Evolutionary conservation across 78 protist genomes (phyloP).

Genomic region (Planoprotostelium fungivorum): DNA sequence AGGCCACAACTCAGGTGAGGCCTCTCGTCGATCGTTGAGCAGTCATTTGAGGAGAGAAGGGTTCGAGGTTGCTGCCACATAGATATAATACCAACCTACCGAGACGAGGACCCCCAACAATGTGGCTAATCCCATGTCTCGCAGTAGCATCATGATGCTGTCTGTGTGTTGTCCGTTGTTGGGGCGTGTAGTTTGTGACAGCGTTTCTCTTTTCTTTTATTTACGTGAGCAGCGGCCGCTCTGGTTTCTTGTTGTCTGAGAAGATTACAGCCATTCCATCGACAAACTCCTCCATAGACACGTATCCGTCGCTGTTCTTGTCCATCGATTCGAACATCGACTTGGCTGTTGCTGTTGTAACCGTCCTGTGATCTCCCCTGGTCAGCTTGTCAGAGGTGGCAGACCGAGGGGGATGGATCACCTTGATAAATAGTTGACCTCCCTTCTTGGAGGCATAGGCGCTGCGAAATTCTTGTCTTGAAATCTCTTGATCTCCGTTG

Average conservation of each 20-base stretch:
- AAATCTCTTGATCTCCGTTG: neutral
- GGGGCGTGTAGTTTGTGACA: neutral
- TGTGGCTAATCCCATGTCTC: neutral
- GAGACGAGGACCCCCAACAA: neutral
- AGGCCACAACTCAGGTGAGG: neutral
- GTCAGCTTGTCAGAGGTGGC: neutral
- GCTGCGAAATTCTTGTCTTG: neutral
- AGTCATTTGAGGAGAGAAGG: neutral
- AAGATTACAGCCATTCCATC: neutral
- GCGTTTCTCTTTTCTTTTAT: neutral
- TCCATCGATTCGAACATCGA: neutral
- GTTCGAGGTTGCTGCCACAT: neutral
- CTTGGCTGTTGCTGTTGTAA: neutral
- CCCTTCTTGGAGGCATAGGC: neutral
- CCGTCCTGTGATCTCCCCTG: neutral
- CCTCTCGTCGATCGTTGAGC: neutral
- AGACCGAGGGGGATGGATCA: neutral
- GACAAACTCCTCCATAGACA: neutral
- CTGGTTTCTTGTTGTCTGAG: neutral
- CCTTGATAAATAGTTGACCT: neutral
- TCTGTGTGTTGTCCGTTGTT: neutral
- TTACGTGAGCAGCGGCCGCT: no score
- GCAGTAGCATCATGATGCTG: neutral
- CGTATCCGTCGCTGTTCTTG: neutral
- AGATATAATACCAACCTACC: neutral